Percentiles rank a stretch among this genome's conserved stretches.
These are phyloP conservation scores for Vitis riparia DNA, from an alignment of 164 flowering plant species.

Conservation along the genomic window DNA sequence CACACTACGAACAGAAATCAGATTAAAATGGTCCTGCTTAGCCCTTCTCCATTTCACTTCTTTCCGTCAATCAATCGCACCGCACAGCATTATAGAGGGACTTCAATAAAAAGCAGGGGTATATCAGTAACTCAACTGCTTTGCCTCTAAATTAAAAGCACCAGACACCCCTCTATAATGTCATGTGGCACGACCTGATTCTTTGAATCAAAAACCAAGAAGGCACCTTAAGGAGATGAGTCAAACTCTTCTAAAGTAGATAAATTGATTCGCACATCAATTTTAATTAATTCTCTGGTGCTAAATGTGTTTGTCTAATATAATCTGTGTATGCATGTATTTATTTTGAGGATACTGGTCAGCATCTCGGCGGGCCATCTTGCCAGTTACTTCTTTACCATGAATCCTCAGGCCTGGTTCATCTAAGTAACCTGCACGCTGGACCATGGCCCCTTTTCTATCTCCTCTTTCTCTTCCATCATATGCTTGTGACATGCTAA, in stretches of 20 bases:
- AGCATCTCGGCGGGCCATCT: slow-evolving; percentile 72
- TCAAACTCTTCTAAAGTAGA: too few species aligned
- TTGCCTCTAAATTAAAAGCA: not conserved
- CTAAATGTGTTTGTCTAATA: too few species aligned
- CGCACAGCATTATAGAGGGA: too few species aligned
- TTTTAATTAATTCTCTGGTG: too few species aligned
- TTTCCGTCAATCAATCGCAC: too few species aligned
- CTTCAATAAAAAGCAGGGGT: too few species aligned
- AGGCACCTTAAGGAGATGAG: not conserved
- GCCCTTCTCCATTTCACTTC: too few species aligned
- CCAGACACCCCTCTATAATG: not conserved
- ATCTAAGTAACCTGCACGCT: slow-evolving; percentile 68
- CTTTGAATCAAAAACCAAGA: not conserved
- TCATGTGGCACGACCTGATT: not conserved
- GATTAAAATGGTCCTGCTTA: not conserved
- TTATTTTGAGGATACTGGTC: slow-evolving; percentile 82
- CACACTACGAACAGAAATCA: not conserved
- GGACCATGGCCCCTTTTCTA: slow-evolving; percentile 63
- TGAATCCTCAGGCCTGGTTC: slow-evolving; percentile 70
- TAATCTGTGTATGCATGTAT: not conserved
- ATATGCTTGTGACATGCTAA: slow-evolving; percentile 60
- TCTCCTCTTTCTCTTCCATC: slow-evolving; percentile 89
- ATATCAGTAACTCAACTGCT: not conserved
- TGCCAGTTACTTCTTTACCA: slow-evolving; percentile 71
- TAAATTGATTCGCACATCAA: too few species aligned